A percentile compares a stretch with the other conserved stretches of the same genome.
These are phyloP conservation scores for Boletus albobrunnescens DNA, from an alignment of 1,284 basidiomycete genomes.

Conservation along the genomic window DNA sequence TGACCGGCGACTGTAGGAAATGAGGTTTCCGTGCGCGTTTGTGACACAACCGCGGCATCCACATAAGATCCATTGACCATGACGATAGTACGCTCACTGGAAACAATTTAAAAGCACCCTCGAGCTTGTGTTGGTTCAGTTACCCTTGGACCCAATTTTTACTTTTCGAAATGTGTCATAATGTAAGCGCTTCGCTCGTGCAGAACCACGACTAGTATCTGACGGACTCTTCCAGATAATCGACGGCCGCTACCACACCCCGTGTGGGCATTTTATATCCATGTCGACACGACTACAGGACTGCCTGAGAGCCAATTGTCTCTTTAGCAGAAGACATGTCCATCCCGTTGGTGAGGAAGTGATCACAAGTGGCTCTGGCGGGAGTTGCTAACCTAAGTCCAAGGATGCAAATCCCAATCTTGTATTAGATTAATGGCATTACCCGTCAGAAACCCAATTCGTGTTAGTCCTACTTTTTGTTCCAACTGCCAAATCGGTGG, in stretches of 20 bases:
- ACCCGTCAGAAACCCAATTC: constrained; percentile 70
- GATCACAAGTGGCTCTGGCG: background rate
- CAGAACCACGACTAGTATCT: constrained; percentile 2
- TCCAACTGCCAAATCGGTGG: constrained; percentile 44
- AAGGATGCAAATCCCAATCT: constrained; percentile 56
- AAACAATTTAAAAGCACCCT: constrained; percentile 21
- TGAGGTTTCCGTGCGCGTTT: constrained; percentile 38
- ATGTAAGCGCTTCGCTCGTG: constrained; percentile 45
- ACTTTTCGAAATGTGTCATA: constrained; percentile 61
- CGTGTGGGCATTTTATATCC: constrained; percentile 70
- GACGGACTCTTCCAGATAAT: constrained; percentile 49
- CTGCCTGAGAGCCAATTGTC: constrained; percentile 58
- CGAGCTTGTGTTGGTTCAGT: constrained; percentile 11
- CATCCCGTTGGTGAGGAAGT: constrained; percentile 51
- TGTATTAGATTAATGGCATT: constrained; percentile 67
- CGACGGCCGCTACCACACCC: constrained; percentile 70
- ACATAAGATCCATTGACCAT: constrained; percentile 30
- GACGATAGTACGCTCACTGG: constrained; percentile 14
- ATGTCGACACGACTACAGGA: constrained; percentile 70
- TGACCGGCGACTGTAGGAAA: constrained; percentile 36
- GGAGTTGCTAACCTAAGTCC: constrained; percentile 17
- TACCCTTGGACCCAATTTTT: constrained; percentile 17
- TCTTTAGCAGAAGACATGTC: constrained; percentile 66
- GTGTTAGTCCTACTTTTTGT: constrained; percentile 61
- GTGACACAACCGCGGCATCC: constrained; percentile 34